Percentiles rank a stretch among this genome's conserved stretches.
These are phyloP conservation scores for Pseudozyma hubeiensis DNA, from an alignment of 1,284 basidiomycete genomes.

Conservation along the genomic window DNA sequence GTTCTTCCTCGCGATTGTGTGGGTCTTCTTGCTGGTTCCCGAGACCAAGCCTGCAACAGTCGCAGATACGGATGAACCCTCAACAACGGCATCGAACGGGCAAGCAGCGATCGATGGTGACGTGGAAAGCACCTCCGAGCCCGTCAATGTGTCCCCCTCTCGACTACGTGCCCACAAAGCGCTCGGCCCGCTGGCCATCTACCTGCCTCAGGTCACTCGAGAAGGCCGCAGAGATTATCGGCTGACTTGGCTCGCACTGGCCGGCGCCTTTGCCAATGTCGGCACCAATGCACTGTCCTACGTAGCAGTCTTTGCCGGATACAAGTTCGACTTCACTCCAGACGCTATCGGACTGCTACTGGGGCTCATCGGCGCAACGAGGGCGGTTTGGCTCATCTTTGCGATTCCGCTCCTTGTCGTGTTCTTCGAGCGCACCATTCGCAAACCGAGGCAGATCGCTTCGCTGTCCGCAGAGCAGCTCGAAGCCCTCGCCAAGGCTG, in stretches of 20 bases:
- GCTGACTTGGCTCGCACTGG: constrained; percentile 37
- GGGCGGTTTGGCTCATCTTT: constrained; percentile 43
- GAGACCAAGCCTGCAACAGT: constrained; percentile 33
- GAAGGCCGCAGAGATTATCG: constrained; percentile 45
- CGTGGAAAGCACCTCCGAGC: background rate
- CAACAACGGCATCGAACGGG: background rate
- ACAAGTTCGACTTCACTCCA: constrained; percentile 47
- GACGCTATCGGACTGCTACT: constrained; percentile 42
- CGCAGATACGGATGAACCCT: background rate
- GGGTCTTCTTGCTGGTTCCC: constrained; percentile 31
- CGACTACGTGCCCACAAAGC: constrained; percentile 21
- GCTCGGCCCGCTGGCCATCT: constrained; percentile 43
- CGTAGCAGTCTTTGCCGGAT: constrained; percentile 42
- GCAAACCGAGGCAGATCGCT: constrained; percentile 23
- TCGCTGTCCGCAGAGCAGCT: constrained; percentile 24
- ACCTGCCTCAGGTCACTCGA: constrained; percentile 26
- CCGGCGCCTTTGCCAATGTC: constrained; percentile 40
- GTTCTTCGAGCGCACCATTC: constrained; percentile 34
- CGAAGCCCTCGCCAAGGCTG: constrained; percentile 33
- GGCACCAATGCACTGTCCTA: constrained; percentile 40
- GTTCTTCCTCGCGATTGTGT: constrained; percentile 35
- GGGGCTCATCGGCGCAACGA: constrained; percentile 35
- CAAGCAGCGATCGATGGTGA: background rate
- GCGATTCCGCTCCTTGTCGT: constrained; percentile 38
- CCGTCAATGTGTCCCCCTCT: constrained; percentile 7